Conservation (phyloP, 176 grass and related monocot genomes). For the Metroxylon sagu region DNA sequence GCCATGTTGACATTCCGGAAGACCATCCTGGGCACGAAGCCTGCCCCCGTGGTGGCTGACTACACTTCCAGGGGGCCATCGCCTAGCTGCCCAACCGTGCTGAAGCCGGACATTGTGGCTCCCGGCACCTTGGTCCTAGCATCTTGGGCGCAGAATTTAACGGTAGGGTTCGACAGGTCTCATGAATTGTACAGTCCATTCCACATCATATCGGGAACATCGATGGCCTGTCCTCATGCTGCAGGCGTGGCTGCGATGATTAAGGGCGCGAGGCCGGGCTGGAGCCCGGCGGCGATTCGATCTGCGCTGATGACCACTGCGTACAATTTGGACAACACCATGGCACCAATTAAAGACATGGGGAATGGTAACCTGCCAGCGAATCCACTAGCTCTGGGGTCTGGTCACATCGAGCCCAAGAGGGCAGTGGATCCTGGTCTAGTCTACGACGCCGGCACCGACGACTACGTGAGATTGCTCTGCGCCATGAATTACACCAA, state of each 20-base stretch:
- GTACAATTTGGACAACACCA: slow-evolving; percentile 26
- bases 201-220: slow-evolving; percentile 54
- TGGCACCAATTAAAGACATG: slow-evolving; percentile 35
- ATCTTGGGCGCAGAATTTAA: too few species aligned
- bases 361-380: slow-evolving; percentile 1
- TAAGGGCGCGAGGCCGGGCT: slow-evolving; percentile 22
- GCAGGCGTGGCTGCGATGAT: slow-evolving; percentile 52
- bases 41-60: too few species aligned
- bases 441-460: slow-evolving; percentile 49
- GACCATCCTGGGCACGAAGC: too few species aligned
- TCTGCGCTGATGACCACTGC: slow-evolving; percentile 85
- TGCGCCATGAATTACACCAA: slow-evolving; percentile 63
- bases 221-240: slow-evolving; percentile 65
- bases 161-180: too few species aligned
- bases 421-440: slow-evolving; percentile 57
- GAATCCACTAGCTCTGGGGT: slow-evolving; percentile 53
- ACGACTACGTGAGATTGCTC: slow-evolving; percentile 48
- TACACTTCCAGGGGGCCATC: too few species aligned
- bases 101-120: too few species aligned
- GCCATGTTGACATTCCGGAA: too few species aligned
- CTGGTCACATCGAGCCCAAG: slow-evolving; percentile 61
- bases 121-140: too few species aligned
- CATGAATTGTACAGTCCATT: too few species aligned
- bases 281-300: slow-evolving; percentile 69
- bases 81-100: too few species aligned